Conservation (phyloP, 345 rosid genomes). For the Passiflora organensis region DNA sequence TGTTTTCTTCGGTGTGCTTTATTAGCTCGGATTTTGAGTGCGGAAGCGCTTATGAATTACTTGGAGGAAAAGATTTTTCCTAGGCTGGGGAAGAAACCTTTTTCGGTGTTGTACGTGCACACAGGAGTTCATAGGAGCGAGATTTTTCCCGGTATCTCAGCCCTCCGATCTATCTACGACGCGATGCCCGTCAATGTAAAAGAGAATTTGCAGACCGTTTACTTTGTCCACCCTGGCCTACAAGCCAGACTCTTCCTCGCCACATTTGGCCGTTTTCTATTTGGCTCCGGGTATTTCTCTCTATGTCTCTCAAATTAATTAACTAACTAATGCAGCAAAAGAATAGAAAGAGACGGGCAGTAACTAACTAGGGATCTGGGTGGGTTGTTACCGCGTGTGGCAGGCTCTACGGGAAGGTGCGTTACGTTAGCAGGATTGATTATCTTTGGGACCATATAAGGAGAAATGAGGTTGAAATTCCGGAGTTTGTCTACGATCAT, state of each 20-base stretch:
- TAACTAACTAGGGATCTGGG: too few species aligned
- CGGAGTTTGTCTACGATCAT: conserved; percentile 53
- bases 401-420: conserved; percentile 55
- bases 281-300: conserved; percentile 43
- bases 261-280: conserved; percentile 56
- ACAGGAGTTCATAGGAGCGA: conserved; percentile 43
- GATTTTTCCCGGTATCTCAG: conserved; percentile 37
- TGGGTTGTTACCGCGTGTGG: neutral
- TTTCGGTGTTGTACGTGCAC: conserved; percentile 52
- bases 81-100: conserved; percentile 29
- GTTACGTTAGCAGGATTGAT: conserved; percentile 45
- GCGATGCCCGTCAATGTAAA: conserved; percentile 35
- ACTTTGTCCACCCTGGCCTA: conserved; percentile 58
- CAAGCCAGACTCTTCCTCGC: conserved; percentile 57
- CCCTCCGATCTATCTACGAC: conserved; percentile 44
- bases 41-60: conserved; percentile 38
- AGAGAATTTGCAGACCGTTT: conserved; percentile 34
- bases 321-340: neutral
- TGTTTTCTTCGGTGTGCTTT: too few species aligned
- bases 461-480: conserved; percentile 58
- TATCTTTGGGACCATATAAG: conserved; percentile 58
- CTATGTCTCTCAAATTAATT: too few species aligned
- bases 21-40: conserved; percentile 38
- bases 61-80: conserved; percentile 43
- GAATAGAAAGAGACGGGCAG: neutral